These are phyloP conservation scores for Trifolium pratense DNA, from an alignment of 306 rosid species.

Conservation along the genomic window DNA sequence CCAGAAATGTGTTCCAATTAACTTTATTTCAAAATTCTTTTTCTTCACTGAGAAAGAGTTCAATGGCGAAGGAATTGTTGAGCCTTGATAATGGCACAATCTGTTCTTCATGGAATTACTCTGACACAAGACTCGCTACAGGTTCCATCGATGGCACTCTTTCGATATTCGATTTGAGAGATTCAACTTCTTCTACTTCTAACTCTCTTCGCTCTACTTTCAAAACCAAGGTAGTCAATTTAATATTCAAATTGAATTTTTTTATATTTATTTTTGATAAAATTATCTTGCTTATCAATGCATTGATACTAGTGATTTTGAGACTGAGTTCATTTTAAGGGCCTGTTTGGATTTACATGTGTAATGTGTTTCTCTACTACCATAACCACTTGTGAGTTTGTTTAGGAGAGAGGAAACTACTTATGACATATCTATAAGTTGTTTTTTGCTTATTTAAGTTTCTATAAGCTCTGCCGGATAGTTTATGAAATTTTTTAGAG, in stretches of 20 bases:
- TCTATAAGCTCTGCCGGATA: too few relatives aligned
- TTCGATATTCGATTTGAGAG: constrained; percentile 66
- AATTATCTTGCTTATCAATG: not conserved
- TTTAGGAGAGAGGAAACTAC: not conserved
- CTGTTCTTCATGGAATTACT: constrained; percentile 85
- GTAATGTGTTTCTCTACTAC: not conserved
- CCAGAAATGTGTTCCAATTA: too few relatives aligned
- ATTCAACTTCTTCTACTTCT: constrained; percentile 59
- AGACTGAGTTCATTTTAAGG: not conserved
- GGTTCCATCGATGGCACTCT: constrained; percentile 74
- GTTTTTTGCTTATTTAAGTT: not conserved
- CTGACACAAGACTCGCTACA: constrained; percentile 64
- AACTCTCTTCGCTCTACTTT: constrained; percentile 58
- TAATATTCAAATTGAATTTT: not conserved
- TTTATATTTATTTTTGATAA: not conserved
- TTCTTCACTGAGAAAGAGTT: too few relatives aligned
- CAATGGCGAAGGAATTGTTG: constrained; percentile 68
- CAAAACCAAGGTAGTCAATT: constrained; percentile 57
- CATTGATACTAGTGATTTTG: not conserved
- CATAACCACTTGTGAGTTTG: not conserved
- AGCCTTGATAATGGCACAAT: constrained; percentile 62
- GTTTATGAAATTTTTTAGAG: too few relatives aligned
- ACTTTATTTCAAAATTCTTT: too few relatives aligned
- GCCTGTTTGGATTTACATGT: not conserved
- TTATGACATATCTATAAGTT: not conserved